Evolutionary conservation across 371 early-diverging fungal species (phyloP), one percentile per base, ranked within the genome.

Genomic region (Astathelohania contejeani): DNA sequence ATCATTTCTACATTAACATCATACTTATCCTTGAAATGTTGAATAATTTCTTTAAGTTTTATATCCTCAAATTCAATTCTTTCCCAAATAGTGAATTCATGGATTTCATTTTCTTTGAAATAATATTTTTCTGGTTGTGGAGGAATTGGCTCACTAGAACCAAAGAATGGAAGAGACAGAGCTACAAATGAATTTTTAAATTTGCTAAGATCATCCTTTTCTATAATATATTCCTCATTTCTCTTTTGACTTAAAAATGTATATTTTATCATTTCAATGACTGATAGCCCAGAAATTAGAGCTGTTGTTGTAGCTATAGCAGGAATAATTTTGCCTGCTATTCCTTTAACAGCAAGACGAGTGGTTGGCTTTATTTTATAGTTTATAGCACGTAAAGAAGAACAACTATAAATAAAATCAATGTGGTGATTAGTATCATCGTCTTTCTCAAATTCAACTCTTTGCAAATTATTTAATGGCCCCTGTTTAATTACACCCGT

Each of bases 231-330:
- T 76, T 79, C 2, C 26, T 29, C 25, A 2, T 47, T 22, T 3
- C 6, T 2, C 3, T 43, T 7, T 12, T 45, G 9, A 32, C 12
- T 57, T 35, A 16, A 54, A 19, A 71, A 10, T 3, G 60, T 25
- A 50, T 64, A 65, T 49, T 71, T 72, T 3, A 72, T 66, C 18
- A 65, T 63, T 77, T 99, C 99, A 52, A 97, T 77, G 72, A 90
- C 88, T 14, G 91, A 88, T 35, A 99, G 77, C 37, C 97, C 99
- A 27, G 94, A 90, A 3, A 99, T 89, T 64, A 97, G 77, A 7
- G 96, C 85, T 0, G 99, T 99, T 0, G 99, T 99, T 1, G 99
- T 99, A 6, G 99, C 97, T 77, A 99, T 99, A 38, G 99, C 99
- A 22, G 99, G 99, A 63, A 99, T 97, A 62, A 99, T 99, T 76